Evolutionary conservation across 75 land plant species (phyloP).

Genomic region (Picea sitchensis): DNA sequence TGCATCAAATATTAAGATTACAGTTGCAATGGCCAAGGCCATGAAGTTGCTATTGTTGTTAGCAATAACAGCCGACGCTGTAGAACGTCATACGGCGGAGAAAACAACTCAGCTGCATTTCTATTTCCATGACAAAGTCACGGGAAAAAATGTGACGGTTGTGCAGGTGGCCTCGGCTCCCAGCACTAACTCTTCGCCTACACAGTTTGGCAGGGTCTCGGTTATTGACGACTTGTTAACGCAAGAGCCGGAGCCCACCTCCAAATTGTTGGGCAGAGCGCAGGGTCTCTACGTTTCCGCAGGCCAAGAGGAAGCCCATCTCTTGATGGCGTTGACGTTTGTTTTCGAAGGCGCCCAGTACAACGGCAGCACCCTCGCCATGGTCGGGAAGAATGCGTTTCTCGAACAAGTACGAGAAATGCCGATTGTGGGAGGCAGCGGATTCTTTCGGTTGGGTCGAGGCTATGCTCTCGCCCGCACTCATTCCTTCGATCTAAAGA

Average conservation of each 20-base stretch:
- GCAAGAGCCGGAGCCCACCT: constrained; percentile 18
- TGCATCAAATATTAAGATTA: no score
- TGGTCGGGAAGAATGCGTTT: constrained; percentile 25
- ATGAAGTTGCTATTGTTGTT: no score
- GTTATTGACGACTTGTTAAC: constrained; percentile 37
- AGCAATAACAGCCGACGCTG: no score
- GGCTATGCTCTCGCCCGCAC: constrained; percentile 33
- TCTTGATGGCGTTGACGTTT: constrained; percentile 25
- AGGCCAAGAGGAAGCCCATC: constrained; percentile 12
- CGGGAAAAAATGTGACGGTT: constrained; percentile 28
- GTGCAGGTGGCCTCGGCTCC: constrained; percentile 22
- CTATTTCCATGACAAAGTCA: constrained; percentile 52
- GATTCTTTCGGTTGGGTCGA: constrained; percentile 30
- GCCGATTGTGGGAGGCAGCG: constrained; percentile 47
- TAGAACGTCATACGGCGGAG: not conserved
- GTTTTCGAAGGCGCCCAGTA: constrained; percentile 18
- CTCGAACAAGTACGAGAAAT: constrained; percentile 26
- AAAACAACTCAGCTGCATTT: constrained; percentile 41
- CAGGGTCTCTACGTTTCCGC: constrained; percentile 41
- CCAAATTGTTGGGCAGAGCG: constrained; percentile 28
- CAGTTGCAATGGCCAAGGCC: no score
- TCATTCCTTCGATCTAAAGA: not conserved
- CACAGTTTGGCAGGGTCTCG: constrained; percentile 13
- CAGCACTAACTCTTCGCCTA: not conserved
- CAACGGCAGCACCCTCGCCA: constrained; percentile 30